Percentiles rank a stretch among this genome's conserved stretches.
Evolutionary conservation across 2,329 filamentous ascomycete genomes (phyloP).

Genomic region (Fusarium incarnatum): DNA sequence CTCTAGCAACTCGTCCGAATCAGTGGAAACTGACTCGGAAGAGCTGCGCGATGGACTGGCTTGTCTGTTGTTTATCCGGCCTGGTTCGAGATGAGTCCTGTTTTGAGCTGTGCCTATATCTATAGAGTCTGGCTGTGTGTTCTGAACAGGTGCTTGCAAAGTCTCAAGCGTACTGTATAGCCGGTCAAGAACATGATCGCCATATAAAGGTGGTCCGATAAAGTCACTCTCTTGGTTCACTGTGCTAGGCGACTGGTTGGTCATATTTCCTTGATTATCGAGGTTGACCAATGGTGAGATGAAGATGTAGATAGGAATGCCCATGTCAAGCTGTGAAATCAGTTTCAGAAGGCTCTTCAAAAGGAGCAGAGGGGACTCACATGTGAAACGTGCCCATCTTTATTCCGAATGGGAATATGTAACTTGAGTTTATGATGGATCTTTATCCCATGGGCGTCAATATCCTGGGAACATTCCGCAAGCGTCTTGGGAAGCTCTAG

Average conservation of each 20-base stretch:
- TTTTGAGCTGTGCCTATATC: conserved; percentile 65
- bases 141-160: conserved; percentile 77
- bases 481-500: conserved; percentile 82
- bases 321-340: conserved; percentile 75
- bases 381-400: conserved; percentile 93
- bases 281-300: conserved; percentile 92
- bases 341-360: neutral
- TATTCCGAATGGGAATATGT: conserved; percentile 88
- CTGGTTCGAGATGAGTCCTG: no score
- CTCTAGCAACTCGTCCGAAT: conserved; percentile 70
- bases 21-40: conserved; percentile 62
- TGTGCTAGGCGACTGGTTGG: conserved; percentile 64
- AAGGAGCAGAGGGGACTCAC: conserved; percentile 55
- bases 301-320: conserved; percentile 89
- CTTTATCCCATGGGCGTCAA: conserved; percentile 88
- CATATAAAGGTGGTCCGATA: conserved; percentile 88
- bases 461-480: conserved; percentile 85
- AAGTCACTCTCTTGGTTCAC: conserved; percentile 64
- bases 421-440: conserved; percentile 91
- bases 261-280: conserved; percentile 84
- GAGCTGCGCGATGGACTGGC: conserved; percentile 60
- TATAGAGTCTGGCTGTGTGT: conserved; percentile 69
- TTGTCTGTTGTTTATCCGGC: conserved; percentile 48
- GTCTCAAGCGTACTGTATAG: conserved; percentile 89
- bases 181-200: conserved; percentile 88